Base-by-base conservation (phyloP, 2,329 filamentous ascomycete genomes). In the Ophiostoma triangulosporum region DNA sequence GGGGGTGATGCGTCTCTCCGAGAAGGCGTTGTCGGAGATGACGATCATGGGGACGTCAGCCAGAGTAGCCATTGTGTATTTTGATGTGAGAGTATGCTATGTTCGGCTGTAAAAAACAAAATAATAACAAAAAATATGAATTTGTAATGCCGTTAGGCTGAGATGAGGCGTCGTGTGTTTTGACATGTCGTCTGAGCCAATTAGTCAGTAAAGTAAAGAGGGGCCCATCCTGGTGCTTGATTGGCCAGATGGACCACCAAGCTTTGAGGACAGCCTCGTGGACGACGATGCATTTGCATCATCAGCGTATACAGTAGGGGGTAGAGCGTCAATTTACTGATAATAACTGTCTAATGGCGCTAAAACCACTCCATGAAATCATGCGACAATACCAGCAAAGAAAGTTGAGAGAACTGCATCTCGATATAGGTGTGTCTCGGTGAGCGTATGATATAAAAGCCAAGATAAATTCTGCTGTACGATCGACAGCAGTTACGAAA, bases 1-100 rank as follows among this genome's bases (percentile, higher is more conserved):
- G 14, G 91, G 91, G 26, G 88, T 91, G 66, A 97, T 82, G 60
- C 93, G 87, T 57, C 91, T 86, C 71, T 98, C 93, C 51, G 88
- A 90, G 49, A 83, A 80, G 48, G 85, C 76, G 68, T 84, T 86
- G 57, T 88, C 83, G 51, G 86, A 91, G 57, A 77, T 77, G 63
- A 93, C 79, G 58, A 83, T 75, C 62, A 93, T 75, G 59, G 86
- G 83, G 54, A 93, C 77, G 66, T 93, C 88, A 52, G 81, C 78
- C 72, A 85, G 80, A 65, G 69, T 51, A 20, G 48, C 8, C 33
- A 50, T 36, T 14, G 46, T 46, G 36, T 24, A 11, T 43, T n/a
- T 5, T 15, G 22, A 15, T 43, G 4, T 43, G 20, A 14, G 7
- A 20, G n/a, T 20, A 20, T 20, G 11, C 11, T 4, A 38, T 6